Evolutionary conservation across 805 yeast species (phyloP).

Genomic region (Zygotorulaspora florentina): DNA sequence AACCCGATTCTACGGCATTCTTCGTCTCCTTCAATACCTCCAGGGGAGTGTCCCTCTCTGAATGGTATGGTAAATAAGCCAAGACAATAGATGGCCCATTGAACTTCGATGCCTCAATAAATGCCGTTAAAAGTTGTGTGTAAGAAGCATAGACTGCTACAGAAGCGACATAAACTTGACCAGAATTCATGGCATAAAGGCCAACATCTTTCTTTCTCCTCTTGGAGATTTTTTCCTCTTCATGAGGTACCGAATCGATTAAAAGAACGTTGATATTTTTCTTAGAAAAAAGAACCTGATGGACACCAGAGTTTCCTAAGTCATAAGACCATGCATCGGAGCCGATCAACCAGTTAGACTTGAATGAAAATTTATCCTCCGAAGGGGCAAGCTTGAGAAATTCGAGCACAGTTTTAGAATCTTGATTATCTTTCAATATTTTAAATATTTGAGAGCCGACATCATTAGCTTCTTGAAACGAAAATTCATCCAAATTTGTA

Average conservation of each 20-base stretch:
- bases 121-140: constrained; percentile 85
- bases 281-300: constrained; percentile 70
- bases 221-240: constrained; percentile 39
- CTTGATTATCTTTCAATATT: constrained; percentile 38
- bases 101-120: constrained; percentile 83
- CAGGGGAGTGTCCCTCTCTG: constrained; percentile 64
- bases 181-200: constrained; percentile 89
- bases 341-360: constrained; percentile 79
- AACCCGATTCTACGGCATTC: constrained; percentile 86
- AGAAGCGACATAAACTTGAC: constrained; percentile 86
- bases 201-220: constrained; percentile 75
- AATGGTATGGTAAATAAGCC: constrained; percentile 77
- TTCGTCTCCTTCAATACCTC: constrained; percentile 82
- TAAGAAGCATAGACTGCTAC: constrained; percentile 91
- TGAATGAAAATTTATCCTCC: constrained; percentile 43
- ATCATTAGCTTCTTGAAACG: constrained; percentile 31
- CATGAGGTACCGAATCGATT: constrained; percentile 78
- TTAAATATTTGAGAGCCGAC: constrained; percentile 35
- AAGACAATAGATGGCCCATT: constrained; percentile 88
- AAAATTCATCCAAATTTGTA: constrained; percentile 31
- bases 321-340: constrained; percentile 96
- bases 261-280: constrained; percentile 78
- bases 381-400: constrained; percentile 40
- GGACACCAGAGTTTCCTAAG: constrained; percentile 87
- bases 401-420: constrained; percentile 40